These are phyloP conservation scores for Penicillium coprophilum DNA, from an alignment of 495 filamentous ascomycete species.

Conservation along the genomic window DNA sequence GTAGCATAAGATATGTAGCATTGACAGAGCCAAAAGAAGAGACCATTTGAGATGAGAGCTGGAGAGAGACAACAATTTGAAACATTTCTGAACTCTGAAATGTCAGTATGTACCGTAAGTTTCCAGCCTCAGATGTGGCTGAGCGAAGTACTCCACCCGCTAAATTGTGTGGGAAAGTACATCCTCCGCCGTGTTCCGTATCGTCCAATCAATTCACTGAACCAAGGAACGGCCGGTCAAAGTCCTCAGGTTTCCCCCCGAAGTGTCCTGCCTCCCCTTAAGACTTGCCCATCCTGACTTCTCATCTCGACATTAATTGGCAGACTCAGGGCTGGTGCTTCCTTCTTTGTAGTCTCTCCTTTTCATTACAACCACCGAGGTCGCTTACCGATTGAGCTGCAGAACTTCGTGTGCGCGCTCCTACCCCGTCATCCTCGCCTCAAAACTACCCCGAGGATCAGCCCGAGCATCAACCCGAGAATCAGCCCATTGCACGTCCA, in stretches of 20 bases:
- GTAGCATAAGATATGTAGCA: constrained; percentile 15
- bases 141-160: constrained; percentile 7
- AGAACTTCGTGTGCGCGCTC: constrained; percentile 2
- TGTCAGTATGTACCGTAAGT: constrained; percentile 6
- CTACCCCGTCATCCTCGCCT: constrained; percentile 6
- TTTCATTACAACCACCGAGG: neutral
- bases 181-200: constrained; percentile 14
- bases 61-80: constrained; percentile 8
- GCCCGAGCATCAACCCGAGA: neutral
- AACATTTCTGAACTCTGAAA: constrained; percentile 5
- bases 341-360: neutral
- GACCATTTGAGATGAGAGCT: constrained; percentile 4
- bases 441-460: constrained; percentile 7
- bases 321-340: neutral
- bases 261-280: constrained; percentile 8
- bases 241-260: constrained; percentile 12
- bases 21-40: neutral
- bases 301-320: neutral
- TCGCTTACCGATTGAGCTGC: constrained; percentile 1
- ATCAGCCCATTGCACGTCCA: constrained; percentile 16
- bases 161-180: constrained; percentile 9
- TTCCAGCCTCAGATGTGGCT: constrained; percentile 18
- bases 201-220: constrained; percentile 10
- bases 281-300: constrained; percentile 1
- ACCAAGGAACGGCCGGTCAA: constrained; percentile 14